A percentile compares a stretch with the other conserved stretches of the same genome.
phyloP scores from a whole-genome alignment of 345 rosid genomes.

The Dipteronia sinensis region DNA sequence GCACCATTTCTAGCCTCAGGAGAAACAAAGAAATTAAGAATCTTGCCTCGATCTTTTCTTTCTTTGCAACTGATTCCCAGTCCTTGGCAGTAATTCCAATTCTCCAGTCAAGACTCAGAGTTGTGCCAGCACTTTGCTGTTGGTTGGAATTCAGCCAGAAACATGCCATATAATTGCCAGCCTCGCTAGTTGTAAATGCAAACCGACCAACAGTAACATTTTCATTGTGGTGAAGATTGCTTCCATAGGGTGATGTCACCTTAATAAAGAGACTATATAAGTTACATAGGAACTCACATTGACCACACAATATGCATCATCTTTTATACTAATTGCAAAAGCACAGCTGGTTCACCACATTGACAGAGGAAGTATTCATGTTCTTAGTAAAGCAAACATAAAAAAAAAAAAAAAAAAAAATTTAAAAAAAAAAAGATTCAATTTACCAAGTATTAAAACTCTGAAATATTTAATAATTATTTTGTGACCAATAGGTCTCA shows the following conservation, averaged over 20 bases:
- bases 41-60: slow-evolving; percentile 87
- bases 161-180: slow-evolving; percentile 79
- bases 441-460: too few relatives aligned
- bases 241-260: slow-evolving; percentile 84
- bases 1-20: neutral
- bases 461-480: too few relatives aligned
- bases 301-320: neutral
- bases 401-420: too few relatives aligned
- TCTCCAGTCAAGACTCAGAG: slow-evolving; percentile 86
- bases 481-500: too few relatives aligned
- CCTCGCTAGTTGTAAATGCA: slow-evolving; percentile 76
- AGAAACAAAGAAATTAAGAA: neutral
- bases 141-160: slow-evolving; percentile 56
- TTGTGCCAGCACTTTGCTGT: slow-evolving; percentile 36
- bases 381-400: too few relatives aligned
- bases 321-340: neutral
- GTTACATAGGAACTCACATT: neutral
- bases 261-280: slow-evolving; percentile 29
- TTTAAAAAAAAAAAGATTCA: too few relatives aligned
- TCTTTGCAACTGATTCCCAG: slow-evolving; percentile 94
- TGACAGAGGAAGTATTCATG: too few relatives aligned
- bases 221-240: slow-evolving; percentile 59
- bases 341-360: too few relatives aligned
- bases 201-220: slow-evolving; percentile 67
- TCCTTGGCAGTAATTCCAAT: slow-evolving; percentile 89